Evolutionary conservation across 2,329 filamentous ascomycete species (phyloP), one percentile per base, ranked within the genome.

Genomic region (Zasmidium citrigriseum): DNA sequence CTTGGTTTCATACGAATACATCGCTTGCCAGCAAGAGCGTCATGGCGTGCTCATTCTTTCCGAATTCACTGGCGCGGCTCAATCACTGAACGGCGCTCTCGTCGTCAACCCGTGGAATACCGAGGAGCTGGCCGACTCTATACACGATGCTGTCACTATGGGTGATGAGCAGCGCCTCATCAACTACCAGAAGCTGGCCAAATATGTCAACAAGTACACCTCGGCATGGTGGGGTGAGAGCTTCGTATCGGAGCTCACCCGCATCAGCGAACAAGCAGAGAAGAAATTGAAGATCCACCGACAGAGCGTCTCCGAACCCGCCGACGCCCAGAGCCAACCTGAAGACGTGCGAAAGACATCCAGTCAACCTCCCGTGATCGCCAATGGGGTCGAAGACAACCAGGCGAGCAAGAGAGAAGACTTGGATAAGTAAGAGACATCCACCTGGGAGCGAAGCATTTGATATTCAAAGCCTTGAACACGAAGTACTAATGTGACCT

Each of bases 61-160:
- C 49, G 95, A 99, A 74, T 98, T 99, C 72, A 93, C 95, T 0
- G 95, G 95, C 46, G 95, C 95, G 7, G 93, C 95, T 0, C 95
- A 98, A 76, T 95, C 90, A 62, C 83, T 99, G 58, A 97, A 96
- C 67, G 93, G 93, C 60, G 92, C 90, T 67, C 82, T 98, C 52
- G 93, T 98, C 54, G 91, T 98, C 70, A 99, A 99, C 76, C 95
- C 95, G 1, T 99, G 95, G 95, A 98, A 98, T 74, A 97, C 93
- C 0, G 93, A 97, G 72, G 93, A 98, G 75, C 81, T 98, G 38
- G 93, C 93, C 44, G 90, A 92, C 68, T 91, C 93, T 4, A 93
- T 98, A 66, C 90, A 97, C 75, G 92, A 96, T 65, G 91, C 93
- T n/a, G 92, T 98, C 46, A 96, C 93, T 55, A 97, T 98, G 91